A percentile compares a stretch with the other conserved stretches of the same genome.
Evolutionary conservation across 2,329 filamentous ascomycete genomes (phyloP).

Genomic region (Ilyonectria mors-panacis): DNA sequence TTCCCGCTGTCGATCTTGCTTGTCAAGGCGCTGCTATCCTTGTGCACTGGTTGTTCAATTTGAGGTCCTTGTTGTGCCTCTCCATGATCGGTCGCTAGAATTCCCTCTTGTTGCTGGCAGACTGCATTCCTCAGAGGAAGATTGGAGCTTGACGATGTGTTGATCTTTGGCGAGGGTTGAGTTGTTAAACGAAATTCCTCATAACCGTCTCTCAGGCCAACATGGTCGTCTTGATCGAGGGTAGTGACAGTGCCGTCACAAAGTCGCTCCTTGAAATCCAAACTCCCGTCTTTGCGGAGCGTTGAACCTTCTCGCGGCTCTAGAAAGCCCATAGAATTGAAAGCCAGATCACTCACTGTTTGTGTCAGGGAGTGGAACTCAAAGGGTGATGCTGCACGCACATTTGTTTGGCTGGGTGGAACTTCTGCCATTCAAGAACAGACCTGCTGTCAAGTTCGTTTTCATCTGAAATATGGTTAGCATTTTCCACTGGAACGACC

Average conservation of each 20-base stretch:
- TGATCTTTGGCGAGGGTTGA: not conserved
- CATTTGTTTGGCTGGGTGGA: slow-evolving; percentile 35
- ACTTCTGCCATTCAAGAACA: slow-evolving; percentile 53
- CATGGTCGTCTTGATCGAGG: not conserved
- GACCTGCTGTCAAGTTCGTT: slow-evolving; percentile 51
- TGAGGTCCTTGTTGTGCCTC: not conserved
- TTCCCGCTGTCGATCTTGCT: not conserved
- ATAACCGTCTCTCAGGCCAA: too few species aligned
- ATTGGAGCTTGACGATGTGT: not conserved
- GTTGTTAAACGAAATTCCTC: not conserved
- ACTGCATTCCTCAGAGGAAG: not conserved
- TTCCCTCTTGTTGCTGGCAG: not conserved
- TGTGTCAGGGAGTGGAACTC: slow-evolving; percentile 33
- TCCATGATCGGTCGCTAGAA: not conserved
- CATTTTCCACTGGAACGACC: not conserved
- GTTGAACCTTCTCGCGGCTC: slow-evolving; percentile 7
- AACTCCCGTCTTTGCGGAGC: slow-evolving; percentile 30
- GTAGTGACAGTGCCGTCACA: slow-evolving; percentile 34
- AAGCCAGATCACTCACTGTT: slow-evolving; percentile 65
- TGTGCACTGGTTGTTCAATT: not conserved
- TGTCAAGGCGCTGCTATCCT: too few species aligned
- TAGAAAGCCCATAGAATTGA: slow-evolving; percentile 66
- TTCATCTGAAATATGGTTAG: slow-evolving; percentile 47
- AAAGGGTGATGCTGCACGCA: slow-evolving; percentile 25
- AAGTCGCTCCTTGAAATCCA: slow-evolving; percentile 10